Evolutionary conservation across 495 filamentous ascomycete species (phyloP).

Genomic region (Penicillium taxi): DNA sequence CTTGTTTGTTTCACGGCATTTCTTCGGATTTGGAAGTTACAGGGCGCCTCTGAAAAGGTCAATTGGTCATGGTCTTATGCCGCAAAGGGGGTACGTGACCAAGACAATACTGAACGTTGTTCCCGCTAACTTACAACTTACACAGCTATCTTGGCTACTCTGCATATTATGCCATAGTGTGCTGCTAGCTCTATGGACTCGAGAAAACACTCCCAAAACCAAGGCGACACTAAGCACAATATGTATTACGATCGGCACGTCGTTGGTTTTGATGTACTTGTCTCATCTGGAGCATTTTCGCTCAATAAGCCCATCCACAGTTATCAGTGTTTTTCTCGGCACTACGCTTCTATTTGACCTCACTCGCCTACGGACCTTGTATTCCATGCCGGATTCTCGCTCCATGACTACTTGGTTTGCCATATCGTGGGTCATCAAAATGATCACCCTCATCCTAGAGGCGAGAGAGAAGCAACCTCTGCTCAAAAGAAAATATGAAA

Average conservation of each 20-base stretch:
- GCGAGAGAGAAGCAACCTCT: constrained; percentile 41
- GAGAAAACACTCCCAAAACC: constrained; percentile 9
- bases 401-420: constrained; percentile 9
- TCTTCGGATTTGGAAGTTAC: constrained; percentile 8
- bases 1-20: constrained; percentile 3
- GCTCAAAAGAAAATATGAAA: constrained; percentile 28
- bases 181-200: constrained; percentile 11
- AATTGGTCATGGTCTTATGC: constrained; percentile 20
- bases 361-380: constrained; percentile 12
- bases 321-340: constrained; percentile 9
- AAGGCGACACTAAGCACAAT: constrained; percentile 12
- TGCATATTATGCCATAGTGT: neutral
- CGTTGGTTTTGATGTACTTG: constrained; percentile 7
- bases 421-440: constrained; percentile 30
- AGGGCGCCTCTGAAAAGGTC: constrained; percentile 10
- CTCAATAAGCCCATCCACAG: constrained; percentile 16
- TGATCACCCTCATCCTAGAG: constrained; percentile 40
- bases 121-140: too few relatives aligned
- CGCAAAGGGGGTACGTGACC: constrained; percentile 12
- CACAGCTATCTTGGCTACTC: neutral
- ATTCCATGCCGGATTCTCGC: constrained; percentile 7
- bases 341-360: constrained; percentile 13
- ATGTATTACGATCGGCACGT: constrained; percentile 3
- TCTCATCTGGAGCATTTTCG: constrained; percentile 19
- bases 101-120: too few relatives aligned